A percentile compares a stretch with the other conserved stretches of the same genome.
Evolutionary conservation across 2,329 filamentous ascomycete genomes (phyloP).

Genomic region (Dactylellina haptotyla): DNA sequence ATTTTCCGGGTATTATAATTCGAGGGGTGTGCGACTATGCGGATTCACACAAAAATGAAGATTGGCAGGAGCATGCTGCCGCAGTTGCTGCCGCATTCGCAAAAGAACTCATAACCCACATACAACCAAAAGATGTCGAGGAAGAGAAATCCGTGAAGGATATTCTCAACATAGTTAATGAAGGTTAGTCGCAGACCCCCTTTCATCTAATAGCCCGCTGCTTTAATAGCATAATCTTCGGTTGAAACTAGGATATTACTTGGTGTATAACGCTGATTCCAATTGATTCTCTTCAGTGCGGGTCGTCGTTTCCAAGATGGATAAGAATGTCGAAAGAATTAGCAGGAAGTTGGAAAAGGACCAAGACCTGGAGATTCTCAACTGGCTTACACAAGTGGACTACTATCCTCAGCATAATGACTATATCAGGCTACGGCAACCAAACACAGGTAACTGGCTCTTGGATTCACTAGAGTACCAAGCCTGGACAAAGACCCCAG

Average conservation of each 20-base stretch:
- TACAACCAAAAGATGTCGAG: too few species aligned
- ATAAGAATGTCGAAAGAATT: neutral
- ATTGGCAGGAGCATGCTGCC: constrained; percentile 54
- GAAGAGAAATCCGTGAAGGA: too few species aligned
- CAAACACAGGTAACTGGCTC: constrained; percentile 65
- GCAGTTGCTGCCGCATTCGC: constrained; percentile 14
- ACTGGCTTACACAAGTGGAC: constrained; percentile 23
- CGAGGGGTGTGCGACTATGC: constrained; percentile 56
- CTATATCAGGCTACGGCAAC: constrained; percentile 59
- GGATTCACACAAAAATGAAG: constrained; percentile 55
- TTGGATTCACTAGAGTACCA: constrained; percentile 61
- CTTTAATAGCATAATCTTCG: too few species aligned
- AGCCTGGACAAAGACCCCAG: constrained; percentile 59
- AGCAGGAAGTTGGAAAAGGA: neutral
- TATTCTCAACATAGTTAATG: too few species aligned
- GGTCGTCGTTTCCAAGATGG: neutral
- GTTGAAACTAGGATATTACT: neutral
- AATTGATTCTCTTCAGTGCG: too few species aligned
- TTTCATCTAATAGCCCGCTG: too few species aligned
- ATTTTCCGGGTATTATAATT: constrained; percentile 20
- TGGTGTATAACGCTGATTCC: too few species aligned
- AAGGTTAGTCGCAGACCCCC: too few species aligned
- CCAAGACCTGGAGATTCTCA: neutral
- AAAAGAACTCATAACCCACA: constrained; percentile 1
- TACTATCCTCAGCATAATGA: neutral